Evolutionary conservation across 768 basidiomycete genomes (phyloP), one percentile per base, ranked within the genome.

Genomic region (Termitomyces sp.): DNA sequence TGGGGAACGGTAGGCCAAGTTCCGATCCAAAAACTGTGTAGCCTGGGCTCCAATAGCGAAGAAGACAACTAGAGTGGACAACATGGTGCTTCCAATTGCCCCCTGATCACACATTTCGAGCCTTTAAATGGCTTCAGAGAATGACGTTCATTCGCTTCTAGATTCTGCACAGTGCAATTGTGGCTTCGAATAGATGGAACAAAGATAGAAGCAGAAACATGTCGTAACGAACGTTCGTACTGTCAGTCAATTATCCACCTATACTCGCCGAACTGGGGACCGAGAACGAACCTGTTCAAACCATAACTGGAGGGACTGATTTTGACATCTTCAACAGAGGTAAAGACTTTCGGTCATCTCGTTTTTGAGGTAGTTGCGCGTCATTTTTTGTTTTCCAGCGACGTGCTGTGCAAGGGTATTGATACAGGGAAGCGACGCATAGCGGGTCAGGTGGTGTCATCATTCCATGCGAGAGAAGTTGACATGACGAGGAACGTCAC

Each of bases 1-100:
- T 18, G 53, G 53, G 24, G 53, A 54, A 40, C 53, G 53, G 18
- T 54, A 54, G 32, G 49, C 53, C 39, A 54, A 54, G 24, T 54
- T 54, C 38, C 24, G 40, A 40, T 54, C 53, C 53, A 54, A 18
- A 54, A 28, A 0, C 11, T 54, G 36, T 24, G 53, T 54, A 5
- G 53, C 53, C n/a, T 40, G 53, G 18, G 39, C 53, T n/a, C 24
- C 53, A 18, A 40, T 7, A 54, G 13, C 53, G 22, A 54, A 12
- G 16, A 54, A 28, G 24, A 40, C 18, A 28, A 54, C 53, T 54
- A 54, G 18, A 54, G 36, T 18, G 15, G 16, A 28, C 8, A 54
- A 11, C 53, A 54, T 54, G 22, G 11, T 24, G 5, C 24, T 28
- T 40, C 38, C 16, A 9, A 18, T 40, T 24, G 13, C 7, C n/a